Base-by-base conservation (phyloP, 176 grass and related monocot species). In the Leersia perrieri region DNA sequence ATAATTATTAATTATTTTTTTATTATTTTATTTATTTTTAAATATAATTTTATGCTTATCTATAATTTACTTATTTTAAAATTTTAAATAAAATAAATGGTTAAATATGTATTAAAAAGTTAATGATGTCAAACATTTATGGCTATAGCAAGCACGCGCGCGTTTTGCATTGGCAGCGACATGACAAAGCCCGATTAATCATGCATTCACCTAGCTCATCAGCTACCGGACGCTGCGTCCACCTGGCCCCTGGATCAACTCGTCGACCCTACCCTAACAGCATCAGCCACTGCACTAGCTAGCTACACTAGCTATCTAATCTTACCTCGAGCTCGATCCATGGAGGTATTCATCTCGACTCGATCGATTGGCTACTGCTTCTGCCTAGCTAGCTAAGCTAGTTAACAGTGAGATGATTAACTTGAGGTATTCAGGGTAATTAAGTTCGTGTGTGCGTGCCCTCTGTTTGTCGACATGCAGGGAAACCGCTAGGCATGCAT, bases 401-500 rank as follows among this genome's bases (percentile, higher is more conserved):
- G n/a, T n/a, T n/a, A 61, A 71, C 26, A 81, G 66, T 60, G 18
- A 45, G 14, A 51, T 51, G 22, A 51, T 51, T 51, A 51, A 51
- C 47, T 51, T 18, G 18, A 51, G 47, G 47, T 16, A 18, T n/a
- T n/a, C n/a, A n/a, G n/a, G n/a, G n/a, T n/a, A n/a, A n/a, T 18
- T 16, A 49, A 20, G 45, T 51, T 51, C 16, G 53, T n/a, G 53
- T 57, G 22, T 23, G 85, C 79, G 22, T 23, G 85, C 79, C 72
- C 73, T 76, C 9, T 2, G 33, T 87, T 87, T 82, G 72, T 79
- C 73, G 41, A 87, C 79, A 82, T 20, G 67, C 63, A 71, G 73
- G 57, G 53, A 9, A 69, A 81, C 26, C 23, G 75, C 85, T 70
- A 64, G 7, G 4, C 23, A 36, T n/a, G 53, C 16, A 57, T 57